phyloP scores from a whole-genome alignment of 1,284 basidiomycete species.

The Apiotrichum gamsii region DNA sequence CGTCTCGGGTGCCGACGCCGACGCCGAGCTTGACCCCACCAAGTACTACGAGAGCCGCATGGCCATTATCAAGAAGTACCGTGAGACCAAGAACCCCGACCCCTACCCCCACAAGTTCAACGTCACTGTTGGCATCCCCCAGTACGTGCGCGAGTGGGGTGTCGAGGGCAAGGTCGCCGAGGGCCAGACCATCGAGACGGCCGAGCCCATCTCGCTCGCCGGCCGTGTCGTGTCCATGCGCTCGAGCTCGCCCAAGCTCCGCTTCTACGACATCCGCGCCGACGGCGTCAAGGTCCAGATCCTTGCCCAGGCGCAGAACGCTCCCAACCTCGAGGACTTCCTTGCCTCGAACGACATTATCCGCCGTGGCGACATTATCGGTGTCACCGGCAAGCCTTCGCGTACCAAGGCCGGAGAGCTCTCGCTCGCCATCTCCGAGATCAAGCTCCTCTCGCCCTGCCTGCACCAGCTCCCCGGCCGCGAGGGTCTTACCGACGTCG shows the following conservation, averaged over 20 bases:
- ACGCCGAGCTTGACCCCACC: slow-evolving; percentile 47
- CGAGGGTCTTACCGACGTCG: slow-evolving; percentile 87
- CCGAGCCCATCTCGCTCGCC: slow-evolving; percentile 57
- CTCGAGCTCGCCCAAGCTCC: slow-evolving; percentile 72
- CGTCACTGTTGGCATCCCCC: slow-evolving; percentile 69
- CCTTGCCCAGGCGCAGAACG: slow-evolving; percentile 85
- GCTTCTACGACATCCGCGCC: slow-evolving; percentile 90
- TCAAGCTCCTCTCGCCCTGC: slow-evolving; percentile 89
- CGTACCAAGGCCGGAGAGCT: slow-evolving; percentile 96
- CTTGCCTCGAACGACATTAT: slow-evolving; percentile 73
- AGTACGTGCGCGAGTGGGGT: slow-evolving; percentile 73
- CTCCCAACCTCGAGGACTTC: slow-evolving; percentile 59
- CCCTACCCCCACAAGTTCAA: slow-evolving; percentile 99
- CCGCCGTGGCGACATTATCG: slow-evolving; percentile 92
- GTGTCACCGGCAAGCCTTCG: slow-evolving; percentile 79
- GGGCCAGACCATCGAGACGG: slow-evolving; percentile 26
- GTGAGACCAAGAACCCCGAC: slow-evolving; percentile 77
- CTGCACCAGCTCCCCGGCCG: slow-evolving; percentile 86
- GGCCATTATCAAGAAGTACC: slow-evolving; percentile 77
- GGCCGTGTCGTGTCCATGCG: slow-evolving; percentile 91
- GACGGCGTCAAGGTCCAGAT: slow-evolving; percentile 94
- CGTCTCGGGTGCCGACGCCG: slow-evolving; percentile 38
- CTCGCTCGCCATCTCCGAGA: slow-evolving; percentile 74
- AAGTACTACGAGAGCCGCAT: slow-evolving; percentile 95
- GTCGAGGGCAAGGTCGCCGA: slow-evolving; percentile 60